Conservation (phyloP, 768 basidiomycete genomes). For the Auricularia auricula-judae region DNA sequence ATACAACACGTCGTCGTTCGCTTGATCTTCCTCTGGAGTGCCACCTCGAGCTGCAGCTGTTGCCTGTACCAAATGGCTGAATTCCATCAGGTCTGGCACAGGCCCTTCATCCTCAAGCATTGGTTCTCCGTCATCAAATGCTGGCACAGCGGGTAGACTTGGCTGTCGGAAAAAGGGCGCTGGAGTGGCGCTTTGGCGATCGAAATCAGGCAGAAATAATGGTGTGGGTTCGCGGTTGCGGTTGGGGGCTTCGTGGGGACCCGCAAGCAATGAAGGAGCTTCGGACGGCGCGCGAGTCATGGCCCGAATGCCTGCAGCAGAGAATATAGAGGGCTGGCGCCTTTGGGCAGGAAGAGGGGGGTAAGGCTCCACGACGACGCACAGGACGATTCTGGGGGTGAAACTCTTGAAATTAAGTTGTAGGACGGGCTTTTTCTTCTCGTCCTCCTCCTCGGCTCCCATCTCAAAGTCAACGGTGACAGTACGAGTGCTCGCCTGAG, state of each 20-base stretch:
- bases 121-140: slow-evolving; percentile 26
- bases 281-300: background rate
- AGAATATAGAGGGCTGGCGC: background rate
- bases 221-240: slow-evolving; percentile 43
- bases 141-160: slow-evolving; percentile 30
- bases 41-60: slow-evolving; percentile 46
- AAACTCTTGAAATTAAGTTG: slow-evolving; percentile 62
- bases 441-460: slow-evolving; percentile 43
- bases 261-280: slow-evolving; percentile 20
- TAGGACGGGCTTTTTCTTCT: slow-evolving; percentile 60
- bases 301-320: background rate
- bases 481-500: background rate
- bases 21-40: slow-evolving; percentile 62
- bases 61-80: slow-evolving; percentile 60
- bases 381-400: slow-evolving; percentile 54
- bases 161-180: slow-evolving; percentile 16
- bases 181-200: slow-evolving; percentile 34
- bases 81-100: slow-evolving; percentile 44
- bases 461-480: slow-evolving; percentile 29
- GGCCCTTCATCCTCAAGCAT: slow-evolving; percentile 19
- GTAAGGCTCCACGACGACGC: slow-evolving; percentile 77
- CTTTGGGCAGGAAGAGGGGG: slow-evolving; percentile 30
- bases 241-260: slow-evolving; percentile 10
- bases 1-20: slow-evolving; percentile 63
- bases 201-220: slow-evolving; percentile 60